These are phyloP conservation scores for Hypomontagnella submonticulosa DNA, from an alignment of 495 filamentous ascomycete species.

Conservation along the genomic window DNA sequence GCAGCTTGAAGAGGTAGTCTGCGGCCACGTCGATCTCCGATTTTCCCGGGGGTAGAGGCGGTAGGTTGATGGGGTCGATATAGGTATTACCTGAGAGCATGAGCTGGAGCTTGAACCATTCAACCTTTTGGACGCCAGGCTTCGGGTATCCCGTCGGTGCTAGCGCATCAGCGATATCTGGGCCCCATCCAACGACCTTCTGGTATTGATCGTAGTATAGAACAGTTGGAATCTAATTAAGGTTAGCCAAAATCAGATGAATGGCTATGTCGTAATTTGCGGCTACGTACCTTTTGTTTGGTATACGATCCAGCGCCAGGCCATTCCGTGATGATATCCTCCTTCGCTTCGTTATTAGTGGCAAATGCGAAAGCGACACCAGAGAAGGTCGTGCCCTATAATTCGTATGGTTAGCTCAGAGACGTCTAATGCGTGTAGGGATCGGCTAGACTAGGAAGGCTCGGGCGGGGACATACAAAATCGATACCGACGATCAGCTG, in stretches of 20 bases:
- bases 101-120: conserved; percentile 83
- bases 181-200: conserved; percentile 81
- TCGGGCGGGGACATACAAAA: conserved; percentile 67
- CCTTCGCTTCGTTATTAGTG: conserved; percentile 80
- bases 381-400: conserved; percentile 78
- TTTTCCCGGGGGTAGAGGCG: conserved; percentile 78
- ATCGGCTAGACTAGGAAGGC: conserved; percentile 6
- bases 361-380: conserved; percentile 80
- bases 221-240: conserved; percentile 74
- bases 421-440: background rate
- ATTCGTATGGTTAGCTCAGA: conserved; percentile 39
- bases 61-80: conserved; percentile 82
- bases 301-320: conserved; percentile 79
- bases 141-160: conserved; percentile 80
- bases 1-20: conserved; percentile 80
- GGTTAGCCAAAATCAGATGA: conserved; percentile 31
- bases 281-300: conserved; percentile 72
- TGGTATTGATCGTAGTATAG: conserved; percentile 82
- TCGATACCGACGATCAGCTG: conserved; percentile 85
- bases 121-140: conserved; percentile 79
- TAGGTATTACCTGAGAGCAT: conserved; percentile 84
- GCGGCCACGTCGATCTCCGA: conserved; percentile 81
- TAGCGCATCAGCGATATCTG: conserved; percentile 78
- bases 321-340: conserved; percentile 84
- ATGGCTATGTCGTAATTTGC: background rate